Conservation (phyloP, 805 yeast genomes). For the Ogataea glucozyma region DNA sequence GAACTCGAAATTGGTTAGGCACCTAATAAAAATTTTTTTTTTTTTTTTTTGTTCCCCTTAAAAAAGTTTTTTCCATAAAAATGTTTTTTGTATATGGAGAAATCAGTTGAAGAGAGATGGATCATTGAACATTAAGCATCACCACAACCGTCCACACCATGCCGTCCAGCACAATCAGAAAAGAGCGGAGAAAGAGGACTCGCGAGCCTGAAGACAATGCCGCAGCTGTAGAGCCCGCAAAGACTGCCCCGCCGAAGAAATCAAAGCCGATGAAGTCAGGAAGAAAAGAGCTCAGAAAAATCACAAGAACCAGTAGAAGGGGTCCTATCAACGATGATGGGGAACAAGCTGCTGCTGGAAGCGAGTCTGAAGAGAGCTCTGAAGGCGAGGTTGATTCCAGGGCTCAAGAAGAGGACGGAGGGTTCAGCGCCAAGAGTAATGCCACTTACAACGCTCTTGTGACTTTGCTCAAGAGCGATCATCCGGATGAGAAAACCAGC, state of each 20-base stretch:
- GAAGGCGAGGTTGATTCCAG: constrained; percentile 15
- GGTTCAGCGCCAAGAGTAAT: constrained; percentile 2
- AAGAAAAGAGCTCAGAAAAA: constrained; percentile 58
- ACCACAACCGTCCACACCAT: constrained; percentile 5
- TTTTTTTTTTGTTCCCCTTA: constrained; percentile 4
- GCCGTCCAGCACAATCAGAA: constrained; percentile 24
- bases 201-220: background rate
- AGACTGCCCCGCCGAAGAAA: constrained; percentile 4
- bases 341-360: constrained; percentile 24
- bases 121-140: background rate
- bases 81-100: background rate
- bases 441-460: constrained; percentile 33
- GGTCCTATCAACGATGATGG: constrained; percentile 21
- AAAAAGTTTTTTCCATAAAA: constrained; percentile 9
- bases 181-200: constrained; percentile 18
- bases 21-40: constrained; percentile 2
- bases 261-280: constrained; percentile 44
- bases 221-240: constrained; percentile 11
- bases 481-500: constrained; percentile 17
- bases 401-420: background rate
- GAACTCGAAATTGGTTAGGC: constrained; percentile 1
- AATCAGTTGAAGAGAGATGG: background rate
- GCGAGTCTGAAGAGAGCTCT: constrained; percentile 12
- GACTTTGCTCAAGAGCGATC: constrained; percentile 28
- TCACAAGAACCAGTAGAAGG: constrained; percentile 56